Evolutionary conservation across 1,139 yeast species (phyloP), one percentile per base, ranked within the genome.

Genomic region (Debaryomyces udenii): DNA sequence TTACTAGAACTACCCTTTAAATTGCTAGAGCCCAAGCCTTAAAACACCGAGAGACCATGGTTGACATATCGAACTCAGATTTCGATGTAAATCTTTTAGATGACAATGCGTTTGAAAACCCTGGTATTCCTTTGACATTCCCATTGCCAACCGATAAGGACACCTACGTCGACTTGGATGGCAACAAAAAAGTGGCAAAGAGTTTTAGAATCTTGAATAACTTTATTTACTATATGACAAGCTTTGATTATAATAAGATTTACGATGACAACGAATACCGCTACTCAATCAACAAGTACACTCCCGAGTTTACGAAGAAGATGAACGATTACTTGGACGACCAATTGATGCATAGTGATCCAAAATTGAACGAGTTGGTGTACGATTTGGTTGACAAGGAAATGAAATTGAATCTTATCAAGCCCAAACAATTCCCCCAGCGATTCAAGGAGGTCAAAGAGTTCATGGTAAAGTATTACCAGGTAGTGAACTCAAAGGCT

Each of bases 61-160:
- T 16, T 15, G 37, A 34, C 27, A 26, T 17, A 23, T 24, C 30
- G 3, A 26, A 34, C 22, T 34, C 43, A 13, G 49, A 45, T 22
- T 62, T 64, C 40, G 69, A 72, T 46, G 61, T 72, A 47, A 70
- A 73, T 50, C 59, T 73, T 41, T 61, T 72, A 24, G 70, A 68
- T 9, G 62, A 66, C 51, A 28, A 15, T 16, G 67, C 71, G 3
- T 52, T 63, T 17, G 42, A 49, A 1, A 37, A 50, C 4, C 76
- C 77, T 24, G 55, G 54, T 29, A 51, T 73, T 31, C 65, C 59
- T 2, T 59, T 71, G 31, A 51, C 66, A 3, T 70, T 70, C 47
- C 77, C 78, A 0, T 58, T 73, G 13, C 78, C 78, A 6, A 57
- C 57, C 10, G 74, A 70, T 43, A 53, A 61, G 35, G 66, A 62